Evolutionary conservation across 345 rosid genomes (phyloP).

Genomic region (Eucalyptus curtisii): DNA sequence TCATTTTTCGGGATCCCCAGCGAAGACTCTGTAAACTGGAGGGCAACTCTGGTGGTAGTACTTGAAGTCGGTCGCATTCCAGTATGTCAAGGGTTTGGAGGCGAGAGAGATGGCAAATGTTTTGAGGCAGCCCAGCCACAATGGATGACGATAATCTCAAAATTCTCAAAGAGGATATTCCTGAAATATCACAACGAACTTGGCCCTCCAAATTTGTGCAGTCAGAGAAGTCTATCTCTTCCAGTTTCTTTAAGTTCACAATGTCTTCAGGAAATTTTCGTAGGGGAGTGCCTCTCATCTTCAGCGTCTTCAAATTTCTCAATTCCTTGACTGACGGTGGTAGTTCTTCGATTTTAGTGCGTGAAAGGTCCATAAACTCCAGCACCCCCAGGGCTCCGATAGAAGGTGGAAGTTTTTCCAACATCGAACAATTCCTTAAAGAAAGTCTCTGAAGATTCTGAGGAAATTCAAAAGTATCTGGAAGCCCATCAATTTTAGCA

Average conservation of each 20-base stretch:
- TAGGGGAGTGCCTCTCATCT: too few relatives aligned
- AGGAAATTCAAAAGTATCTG: too few relatives aligned
- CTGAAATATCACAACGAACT: not conserved
- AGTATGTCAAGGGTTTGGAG: not conserved
- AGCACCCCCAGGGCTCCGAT: accelerated
- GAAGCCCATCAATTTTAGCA: too few relatives aligned
- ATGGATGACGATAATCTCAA: not conserved
- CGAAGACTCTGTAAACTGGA: not conserved
- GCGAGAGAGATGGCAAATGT: not conserved
- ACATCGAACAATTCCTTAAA: too few relatives aligned
- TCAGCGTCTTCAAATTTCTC: too few relatives aligned
- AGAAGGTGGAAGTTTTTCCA: too few relatives aligned
- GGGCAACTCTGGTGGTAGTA: not conserved
- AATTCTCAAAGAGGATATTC: not conserved
- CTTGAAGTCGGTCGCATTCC: not conserved
- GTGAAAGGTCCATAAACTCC: too few relatives aligned
- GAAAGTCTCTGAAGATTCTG: too few relatives aligned
- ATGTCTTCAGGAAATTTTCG: too few relatives aligned
- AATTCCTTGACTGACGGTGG: too few relatives aligned
- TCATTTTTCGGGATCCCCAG: not conserved
- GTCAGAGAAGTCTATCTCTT: too few relatives aligned
- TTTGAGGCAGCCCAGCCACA: not conserved
- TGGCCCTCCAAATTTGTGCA: not conserved
- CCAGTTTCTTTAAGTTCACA: too few relatives aligned
- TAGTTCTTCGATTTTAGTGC: accelerated